Base-by-base conservation (phyloP, 495 filamentous ascomycete genomes). In the Aspergillus ellipticus region DNA sequence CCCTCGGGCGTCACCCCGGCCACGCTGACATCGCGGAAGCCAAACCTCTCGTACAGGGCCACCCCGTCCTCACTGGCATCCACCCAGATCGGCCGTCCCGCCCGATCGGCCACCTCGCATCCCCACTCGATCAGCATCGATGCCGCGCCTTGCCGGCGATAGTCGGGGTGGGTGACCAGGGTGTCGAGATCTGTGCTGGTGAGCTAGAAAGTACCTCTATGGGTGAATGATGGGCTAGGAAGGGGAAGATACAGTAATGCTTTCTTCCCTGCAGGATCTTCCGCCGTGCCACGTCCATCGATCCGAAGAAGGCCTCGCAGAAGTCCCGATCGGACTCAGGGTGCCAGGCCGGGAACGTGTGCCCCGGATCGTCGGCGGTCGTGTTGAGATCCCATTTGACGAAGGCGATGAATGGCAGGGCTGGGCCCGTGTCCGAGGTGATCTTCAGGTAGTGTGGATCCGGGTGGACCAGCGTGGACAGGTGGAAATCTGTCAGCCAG, bases 91-190 rank as follows among this genome's bases (percentile, higher is more conserved):
- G 57, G 20, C 11, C 62, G 29, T 10, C 64, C 63, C 26, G 64
- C 57, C 39, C 60, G 22, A 57, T 74, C 71, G 6, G 76, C 71
- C 21, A 59, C 56, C 8, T 69, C 60, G 28, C 74, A 71, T n/a
- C 77, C 78, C 81, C 80, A 82, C 5, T 58, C 24, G 2, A 79
- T 61, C 1, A 82, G 70, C 52, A 75, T 66, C 3, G 64, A 65
- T 6, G 73, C 79, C 0, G 81, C 81, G 1, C 80, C 79, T 41
- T 70, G 63, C 4, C 74, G 59, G 53, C 73, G 71, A 43, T 75
- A 72, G 15, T 67, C 62, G 1, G 77, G 79, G 35, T 76, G 69
- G 21, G 73, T 74, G 13, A 71, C 66, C 7, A 83, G 56, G 20
- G 78, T 70, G 57, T 76, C 70, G 35, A 82, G 74, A 49, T 63